phyloP scores from a whole-genome alignment of 1,284 basidiomycete genomes.

The Microbotryum violaceum region DNA sequence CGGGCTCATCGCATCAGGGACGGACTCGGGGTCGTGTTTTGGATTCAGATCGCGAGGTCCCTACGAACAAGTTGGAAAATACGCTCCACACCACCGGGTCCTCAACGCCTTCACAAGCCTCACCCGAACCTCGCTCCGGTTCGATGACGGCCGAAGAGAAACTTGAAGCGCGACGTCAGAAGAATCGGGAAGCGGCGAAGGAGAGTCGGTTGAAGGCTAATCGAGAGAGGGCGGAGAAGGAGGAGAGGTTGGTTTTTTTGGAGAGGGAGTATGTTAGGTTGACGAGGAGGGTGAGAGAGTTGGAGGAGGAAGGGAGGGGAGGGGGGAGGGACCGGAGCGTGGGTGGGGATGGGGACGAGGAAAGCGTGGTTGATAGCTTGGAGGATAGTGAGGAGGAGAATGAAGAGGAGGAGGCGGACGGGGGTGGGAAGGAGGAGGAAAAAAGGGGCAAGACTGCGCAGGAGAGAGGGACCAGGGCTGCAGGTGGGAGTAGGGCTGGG shows the following conservation, averaged over 20 bases:
- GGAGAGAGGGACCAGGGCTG: no score
- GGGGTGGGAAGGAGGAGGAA: no score
- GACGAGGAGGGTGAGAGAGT: not conserved
- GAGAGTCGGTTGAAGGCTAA: not conserved
- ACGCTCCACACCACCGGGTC: not conserved
- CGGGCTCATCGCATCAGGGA: no score
- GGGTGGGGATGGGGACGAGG: not conserved
- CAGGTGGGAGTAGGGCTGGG: no score
- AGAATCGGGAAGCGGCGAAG: not conserved
- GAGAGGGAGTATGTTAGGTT: not conserved
- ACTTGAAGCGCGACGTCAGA: not conserved
- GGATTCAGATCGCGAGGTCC: not conserved
- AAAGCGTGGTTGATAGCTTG: not conserved
- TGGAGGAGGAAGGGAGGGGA: not conserved
- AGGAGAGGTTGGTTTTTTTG: not conserved
- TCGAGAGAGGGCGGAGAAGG: not conserved
- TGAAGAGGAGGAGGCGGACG: no score
- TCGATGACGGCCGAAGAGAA: not conserved
- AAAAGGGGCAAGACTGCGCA: no score
- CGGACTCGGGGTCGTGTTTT: no score
- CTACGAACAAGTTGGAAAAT: not conserved
- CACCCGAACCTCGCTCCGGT: not conserved
- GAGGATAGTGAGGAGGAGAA: conserved; percentile 1
- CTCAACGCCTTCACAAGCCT: not conserved
- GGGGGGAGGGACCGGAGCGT: not conserved